Evolutionary conservation across 805 yeast genomes (phyloP), one percentile per base, ranked within the genome.

Genomic region (Yarrowia sp.): DNA sequence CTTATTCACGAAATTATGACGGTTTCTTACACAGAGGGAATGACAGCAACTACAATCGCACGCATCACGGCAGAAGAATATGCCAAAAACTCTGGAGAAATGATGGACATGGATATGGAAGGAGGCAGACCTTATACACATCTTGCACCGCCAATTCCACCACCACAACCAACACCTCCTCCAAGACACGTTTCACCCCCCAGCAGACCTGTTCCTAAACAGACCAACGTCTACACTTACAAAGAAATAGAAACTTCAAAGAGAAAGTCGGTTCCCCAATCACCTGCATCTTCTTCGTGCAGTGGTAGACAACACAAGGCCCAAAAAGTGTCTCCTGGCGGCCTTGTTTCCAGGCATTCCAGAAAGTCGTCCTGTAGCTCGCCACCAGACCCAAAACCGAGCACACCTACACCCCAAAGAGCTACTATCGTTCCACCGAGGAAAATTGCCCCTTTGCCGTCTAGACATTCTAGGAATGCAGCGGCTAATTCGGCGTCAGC

Each of bases 1-100:
- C 77, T 92, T 53, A 77, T 88, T 2, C 87, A 91, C 73, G 87
- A 81, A 2, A 74, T 75, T 33, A 68, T 69, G 19, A 91, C 97
- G 0, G 87, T 92, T 1, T 79, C 83, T 0, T 80, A 73, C 69
- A 74, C 81, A 24, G 75, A 76, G 58, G 80, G 78, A 0, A 82
- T 85, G 85, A 78, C 82, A 3, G 85, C 87, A 0, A 75, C 76
- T 34, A 66, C 79, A n/a, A 84, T 85, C 17, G 84, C 86, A 0
- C 69, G 70, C 0, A 79, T 70, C 42, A 80, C 83, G 0, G 76
- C 74, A 36, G 72, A 76, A 33, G 65, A 60, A 19, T 55, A 60
- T 19, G 24, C 65, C 12, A 34, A 19, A 3, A 33, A 65, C n/a
- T 63, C 20, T n/a, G 65, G 39, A 17, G 69, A 58, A 43, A 38